Conservation (phyloP, 2,329 filamentous ascomycete genomes). For the Nemania sp. region DNA sequence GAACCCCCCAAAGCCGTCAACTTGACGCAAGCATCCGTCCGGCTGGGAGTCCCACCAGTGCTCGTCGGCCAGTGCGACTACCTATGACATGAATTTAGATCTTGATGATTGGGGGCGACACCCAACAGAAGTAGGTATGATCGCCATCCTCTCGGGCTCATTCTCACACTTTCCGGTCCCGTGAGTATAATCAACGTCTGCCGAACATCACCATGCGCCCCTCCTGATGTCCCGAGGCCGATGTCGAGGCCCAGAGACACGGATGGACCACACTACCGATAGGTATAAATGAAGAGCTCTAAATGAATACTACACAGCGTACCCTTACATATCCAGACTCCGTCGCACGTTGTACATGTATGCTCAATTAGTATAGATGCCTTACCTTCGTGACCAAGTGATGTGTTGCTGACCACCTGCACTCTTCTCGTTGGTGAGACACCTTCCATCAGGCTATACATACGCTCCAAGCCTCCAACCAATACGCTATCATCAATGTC, state of each 20-base stretch:
- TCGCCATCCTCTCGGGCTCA: neutral
- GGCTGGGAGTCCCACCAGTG: constrained; percentile 15
- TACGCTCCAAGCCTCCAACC: neutral
- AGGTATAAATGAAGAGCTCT: too few species aligned
- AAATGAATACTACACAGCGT: too few species aligned
- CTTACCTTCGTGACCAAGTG: too few species aligned
- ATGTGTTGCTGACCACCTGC: neutral
- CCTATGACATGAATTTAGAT: neutral
- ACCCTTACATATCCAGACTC: too few species aligned
- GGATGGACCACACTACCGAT: neutral
- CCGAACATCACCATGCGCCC: constrained; percentile 2
- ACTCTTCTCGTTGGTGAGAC: neutral
- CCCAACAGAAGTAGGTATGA: neutral
- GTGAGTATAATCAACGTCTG: neutral
- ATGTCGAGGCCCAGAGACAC: neutral
- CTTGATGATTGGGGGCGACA: neutral
- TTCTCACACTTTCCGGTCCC: neutral
- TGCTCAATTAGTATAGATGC: neutral
- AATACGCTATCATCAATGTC: constrained; percentile 9
- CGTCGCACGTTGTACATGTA: neutral
- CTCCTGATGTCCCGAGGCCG: neutral
- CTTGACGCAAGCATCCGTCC: constrained; percentile 21
- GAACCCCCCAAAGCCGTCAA: constrained; percentile 12
- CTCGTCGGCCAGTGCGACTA: constrained; percentile 1
- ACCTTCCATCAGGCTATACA: constrained; percentile 1